Evolutionary conservation across 495 filamentous ascomycete species (phyloP), one percentile per base, ranked within the genome.

Genomic region (Lophiostoma macrostomum): DNA sequence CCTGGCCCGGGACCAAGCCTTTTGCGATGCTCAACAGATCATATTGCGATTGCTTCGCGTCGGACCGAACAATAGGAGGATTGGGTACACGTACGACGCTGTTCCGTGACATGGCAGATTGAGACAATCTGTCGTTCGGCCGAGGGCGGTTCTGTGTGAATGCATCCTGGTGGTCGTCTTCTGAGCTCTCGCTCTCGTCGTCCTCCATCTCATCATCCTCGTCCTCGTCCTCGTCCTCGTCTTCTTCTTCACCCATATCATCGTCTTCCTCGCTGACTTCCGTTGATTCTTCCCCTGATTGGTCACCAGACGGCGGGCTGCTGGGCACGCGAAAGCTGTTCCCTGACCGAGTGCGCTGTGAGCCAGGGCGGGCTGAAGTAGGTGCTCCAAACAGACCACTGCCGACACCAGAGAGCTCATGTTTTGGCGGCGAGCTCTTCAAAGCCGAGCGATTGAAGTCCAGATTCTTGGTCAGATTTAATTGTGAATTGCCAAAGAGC

Each of bases 401-500:
- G 2, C 55, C 55, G 11, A 47, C 22, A 20, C 73, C 7, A 67
- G 68, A 32, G 72, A 76, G 38, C 72, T 71, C 52, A 50, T 20
- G 38, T 14, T 42, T 42, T 3, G 30, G 37, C 10, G 48, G 38
- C 14, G 34, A 31, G 22, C 18, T 35, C 12, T 37, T 39, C 18
- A n/a, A 30, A 19, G 16, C 11, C 3, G 37, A 25, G 11, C 14
- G 42, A 18, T 31, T 31, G 42, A 45, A 45, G 14, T 45, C 23
- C 12, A 28, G 28, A 10, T 35, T 50, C 50, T 27, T 53, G 50
- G 70, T 68, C 13, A 74, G 69, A 53, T 73, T 73, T 54, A 80
- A 67, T 49, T 84, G 80, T 4, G 86, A 87, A 70, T 80, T 86
- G 27, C 82, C 82, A 44, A 86, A 77, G 48, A 80, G 68, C 8